phyloP scores from a whole-genome alignment of 257 asterid genomes.

The Forsythia viridissima region DNA sequence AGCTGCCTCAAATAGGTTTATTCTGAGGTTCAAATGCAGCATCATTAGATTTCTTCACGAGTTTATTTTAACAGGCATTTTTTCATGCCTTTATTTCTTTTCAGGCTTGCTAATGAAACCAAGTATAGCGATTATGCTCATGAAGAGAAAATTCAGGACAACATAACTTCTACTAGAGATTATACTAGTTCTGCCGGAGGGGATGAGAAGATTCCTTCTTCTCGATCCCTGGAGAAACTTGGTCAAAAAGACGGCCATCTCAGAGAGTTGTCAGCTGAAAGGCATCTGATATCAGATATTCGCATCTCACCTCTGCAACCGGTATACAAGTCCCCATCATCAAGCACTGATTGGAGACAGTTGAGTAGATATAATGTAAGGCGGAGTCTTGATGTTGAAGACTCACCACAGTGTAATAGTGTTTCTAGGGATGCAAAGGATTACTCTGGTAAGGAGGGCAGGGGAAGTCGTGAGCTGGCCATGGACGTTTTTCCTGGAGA shows the following conservation, averaged over 20 bases:
- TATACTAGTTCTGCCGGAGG: constrained; percentile 46
- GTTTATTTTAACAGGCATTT: background rate
- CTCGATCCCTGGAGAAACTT: constrained; percentile 64
- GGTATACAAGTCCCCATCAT: constrained; percentile 72
- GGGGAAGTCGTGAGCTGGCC: constrained; percentile 58
- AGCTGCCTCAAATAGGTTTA: background rate
- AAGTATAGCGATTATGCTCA: constrained; percentile 70
- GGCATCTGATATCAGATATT: constrained; percentile 67
- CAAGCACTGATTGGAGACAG: constrained; percentile 63
- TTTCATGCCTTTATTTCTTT: constrained; percentile 22
- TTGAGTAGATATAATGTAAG: constrained; percentile 60
- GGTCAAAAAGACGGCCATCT: constrained; percentile 59
- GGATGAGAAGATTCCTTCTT: constrained; percentile 56
- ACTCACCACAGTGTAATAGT: constrained; percentile 70
- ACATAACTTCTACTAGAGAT: constrained; percentile 53
- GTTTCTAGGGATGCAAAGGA: constrained; percentile 68
- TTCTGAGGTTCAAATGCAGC: background rate
- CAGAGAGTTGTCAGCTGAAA: constrained; percentile 66
- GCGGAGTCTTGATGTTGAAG: constrained; percentile 63
- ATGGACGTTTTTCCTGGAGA: constrained; percentile 59
- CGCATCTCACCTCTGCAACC: constrained; percentile 60
- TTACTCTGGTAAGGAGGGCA: constrained; percentile 55
- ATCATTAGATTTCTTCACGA: background rate
- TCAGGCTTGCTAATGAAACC: constrained; percentile 67
- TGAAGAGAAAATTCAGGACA: constrained; percentile 71